Conservation (phyloP, 495 filamentous ascomycete species). For the Friedmanniomyces simplex region DNA sequence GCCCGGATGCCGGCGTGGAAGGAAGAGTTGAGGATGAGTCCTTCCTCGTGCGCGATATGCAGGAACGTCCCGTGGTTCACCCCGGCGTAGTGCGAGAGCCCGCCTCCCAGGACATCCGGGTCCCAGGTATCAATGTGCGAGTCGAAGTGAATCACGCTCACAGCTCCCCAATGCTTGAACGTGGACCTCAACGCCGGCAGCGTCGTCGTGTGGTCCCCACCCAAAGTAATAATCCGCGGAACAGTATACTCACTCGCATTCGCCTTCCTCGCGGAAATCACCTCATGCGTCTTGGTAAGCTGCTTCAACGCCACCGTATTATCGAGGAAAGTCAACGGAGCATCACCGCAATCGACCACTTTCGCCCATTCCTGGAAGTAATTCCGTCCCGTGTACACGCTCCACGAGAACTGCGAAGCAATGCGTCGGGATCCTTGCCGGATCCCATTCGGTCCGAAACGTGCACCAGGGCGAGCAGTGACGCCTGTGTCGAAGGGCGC, state of each 20-base stretch:
- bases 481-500: conserved; percentile 46
- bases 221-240: conserved; percentile 41
- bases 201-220: conserved; percentile 45
- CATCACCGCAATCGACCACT: conserved; percentile 45
- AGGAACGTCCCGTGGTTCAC: conserved; percentile 46
- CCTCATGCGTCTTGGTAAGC: conserved; percentile 38
- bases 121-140: conserved; percentile 45
- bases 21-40: conserved; percentile 38
- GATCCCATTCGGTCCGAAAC: conserved; percentile 42
- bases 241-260: conserved; percentile 22
- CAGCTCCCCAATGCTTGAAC: conserved; percentile 34
- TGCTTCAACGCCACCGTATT: conserved; percentile 44
- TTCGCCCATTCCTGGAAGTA: conserved; percentile 38
- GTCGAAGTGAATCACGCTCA: conserved; percentile 48
- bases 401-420: conserved; percentile 27
- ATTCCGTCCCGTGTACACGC: conserved; percentile 38
- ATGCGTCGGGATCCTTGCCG: conserved; percentile 39
- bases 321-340: conserved; percentile 38
- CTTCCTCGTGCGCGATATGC: conserved; percentile 45
- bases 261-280: conserved; percentile 25
- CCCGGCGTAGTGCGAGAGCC: conserved; percentile 41
- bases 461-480: conserved; percentile 40
- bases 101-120: conserved; percentile 39
- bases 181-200: conserved; percentile 39
- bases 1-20: conserved; percentile 43